Conservation (phyloP, 129 eudicot genomes). For the Gnaphalium uliginosum region DNA sequence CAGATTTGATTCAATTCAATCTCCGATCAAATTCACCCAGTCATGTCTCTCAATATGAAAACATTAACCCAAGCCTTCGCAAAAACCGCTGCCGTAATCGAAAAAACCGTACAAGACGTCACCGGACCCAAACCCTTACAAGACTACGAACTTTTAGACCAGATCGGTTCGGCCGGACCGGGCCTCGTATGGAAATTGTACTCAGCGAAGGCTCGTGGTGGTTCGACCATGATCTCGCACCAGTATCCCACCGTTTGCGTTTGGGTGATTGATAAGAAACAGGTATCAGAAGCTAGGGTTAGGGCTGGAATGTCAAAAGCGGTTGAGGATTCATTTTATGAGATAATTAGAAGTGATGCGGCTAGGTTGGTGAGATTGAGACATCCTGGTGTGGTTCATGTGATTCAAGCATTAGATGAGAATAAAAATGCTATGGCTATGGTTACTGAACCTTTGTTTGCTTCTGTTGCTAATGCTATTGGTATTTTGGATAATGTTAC, state of each 20-base stretch:
- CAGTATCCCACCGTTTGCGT: constrained; percentile 88
- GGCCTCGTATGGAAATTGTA: constrained; percentile 85
- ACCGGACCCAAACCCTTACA: constrained; percentile 89
- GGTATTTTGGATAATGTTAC: constrained; percentile 67
- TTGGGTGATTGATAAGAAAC: constrained; percentile 82
- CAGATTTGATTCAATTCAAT: constrained; percentile 20
- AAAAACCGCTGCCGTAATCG: constrained; percentile 92
- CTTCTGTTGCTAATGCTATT: constrained; percentile 81
- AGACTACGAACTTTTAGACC: constrained; percentile 85
- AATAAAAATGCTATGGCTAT: constrained; percentile 92
- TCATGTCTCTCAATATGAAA: constrained; percentile 92
- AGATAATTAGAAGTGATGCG: constrained; percentile 79
- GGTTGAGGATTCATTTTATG: constrained; percentile 79
- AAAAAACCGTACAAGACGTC: constrained; percentile 87
- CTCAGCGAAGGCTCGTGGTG: constrained; percentile 73
- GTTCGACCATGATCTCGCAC: constrained; percentile 34
- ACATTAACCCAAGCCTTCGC: constrained; percentile 94
- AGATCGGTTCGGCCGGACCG: constrained; percentile 98
- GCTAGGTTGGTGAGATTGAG: constrained; percentile 74
- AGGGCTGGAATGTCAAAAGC: constrained; percentile 73
- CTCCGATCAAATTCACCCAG: constrained; percentile 15
- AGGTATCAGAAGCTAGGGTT: constrained; percentile 57
- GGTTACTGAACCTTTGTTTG: constrained; percentile 97
- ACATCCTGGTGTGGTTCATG: constrained; percentile 98
- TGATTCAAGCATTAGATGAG: constrained; percentile 92